phyloP scores from a whole-genome alignment of 306 rosid genomes.

The Cajanus cajan region DNA sequence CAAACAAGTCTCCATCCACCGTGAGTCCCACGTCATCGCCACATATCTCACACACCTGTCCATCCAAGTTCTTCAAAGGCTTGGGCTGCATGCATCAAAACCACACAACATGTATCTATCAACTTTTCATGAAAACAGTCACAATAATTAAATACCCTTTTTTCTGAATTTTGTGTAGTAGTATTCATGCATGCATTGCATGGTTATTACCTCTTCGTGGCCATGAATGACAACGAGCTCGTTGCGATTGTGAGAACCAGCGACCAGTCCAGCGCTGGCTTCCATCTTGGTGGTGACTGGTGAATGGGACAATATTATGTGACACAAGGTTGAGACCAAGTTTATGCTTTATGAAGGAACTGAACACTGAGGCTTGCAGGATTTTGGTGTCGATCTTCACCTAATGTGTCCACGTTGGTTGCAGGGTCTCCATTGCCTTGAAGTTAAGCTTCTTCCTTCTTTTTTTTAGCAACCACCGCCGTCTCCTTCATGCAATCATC shows the following conservation, averaged over 20 bases:
- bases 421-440: constrained; percentile 85
- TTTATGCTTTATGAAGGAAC: constrained; percentile 41
- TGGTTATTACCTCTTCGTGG: constrained; percentile 39
- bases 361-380: background rate
- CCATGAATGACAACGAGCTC: constrained; percentile 44
- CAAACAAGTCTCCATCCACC: constrained; percentile 91
- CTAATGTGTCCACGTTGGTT: constrained; percentile 71
- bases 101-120: background rate
- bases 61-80: constrained; percentile 90
- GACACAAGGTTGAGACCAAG: constrained; percentile 29
- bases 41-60: constrained; percentile 95
- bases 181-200: background rate
- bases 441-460: constrained; percentile 75
- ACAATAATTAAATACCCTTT: background rate
- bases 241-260: constrained; percentile 42
- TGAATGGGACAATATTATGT: constrained; percentile 46
- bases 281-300: constrained; percentile 34
- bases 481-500: constrained; percentile 21
- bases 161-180: background rate
- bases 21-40: constrained; percentile 90
- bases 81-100: constrained; percentile 80
- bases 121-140: background rate
- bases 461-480: constrained; percentile 42
- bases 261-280: constrained; percentile 46
- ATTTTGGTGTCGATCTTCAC: constrained; percentile 30